Percentiles rank a stretch among this genome's conserved stretches.
phyloP scores from a whole-genome alignment of 2,329 filamentous ascomycete genomes.

The Diplocarpon rosae region DNA sequence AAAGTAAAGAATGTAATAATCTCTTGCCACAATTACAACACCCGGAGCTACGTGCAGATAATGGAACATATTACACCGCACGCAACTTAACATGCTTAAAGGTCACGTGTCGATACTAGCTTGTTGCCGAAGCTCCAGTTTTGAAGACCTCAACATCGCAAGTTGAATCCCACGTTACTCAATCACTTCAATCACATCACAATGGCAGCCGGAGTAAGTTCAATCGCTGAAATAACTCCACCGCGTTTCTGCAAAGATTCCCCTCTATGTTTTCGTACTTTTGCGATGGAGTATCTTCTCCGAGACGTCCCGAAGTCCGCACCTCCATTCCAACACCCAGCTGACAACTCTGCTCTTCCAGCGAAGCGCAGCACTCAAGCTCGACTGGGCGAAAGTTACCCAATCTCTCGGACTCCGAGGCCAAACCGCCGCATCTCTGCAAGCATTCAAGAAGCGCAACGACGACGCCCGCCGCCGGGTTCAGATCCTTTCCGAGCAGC shows the following conservation, averaged over 20 bases:
- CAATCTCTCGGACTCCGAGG: slow-evolving; percentile 92
- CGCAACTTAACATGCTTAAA: neutral
- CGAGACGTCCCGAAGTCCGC: slow-evolving; percentile 14
- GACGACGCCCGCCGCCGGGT: slow-evolving; percentile 96
- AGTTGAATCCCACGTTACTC: slow-evolving; percentile 35
- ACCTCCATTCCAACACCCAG: slow-evolving; percentile 12
- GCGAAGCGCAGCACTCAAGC: slow-evolving; percentile 97
- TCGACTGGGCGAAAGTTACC: slow-evolving; percentile 96
- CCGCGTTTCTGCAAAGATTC: slow-evolving; percentile 4
- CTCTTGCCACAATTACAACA: too few relatives aligned
- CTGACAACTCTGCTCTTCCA: slow-evolving; percentile 33
- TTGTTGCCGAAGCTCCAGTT: slow-evolving; percentile 4
- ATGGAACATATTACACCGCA: too few relatives aligned
- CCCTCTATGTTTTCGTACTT: neutral
- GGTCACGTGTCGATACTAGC: slow-evolving; percentile 16
- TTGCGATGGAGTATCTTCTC: slow-evolving; percentile 4
- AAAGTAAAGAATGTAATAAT: too few relatives aligned
- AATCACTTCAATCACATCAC: slow-evolving; percentile 40
- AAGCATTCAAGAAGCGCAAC: slow-evolving; percentile 99
- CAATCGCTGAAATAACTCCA: slow-evolving; percentile 21
- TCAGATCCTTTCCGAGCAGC: slow-evolving; percentile 68
- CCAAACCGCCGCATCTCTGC: slow-evolving; percentile 81
- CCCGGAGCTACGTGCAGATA: too few relatives aligned
- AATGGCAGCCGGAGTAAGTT: slow-evolving; percentile 58
- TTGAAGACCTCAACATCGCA: too few relatives aligned